These are phyloP conservation scores for Glycine soja DNA, from an alignment of 306 rosid genomes.

Conservation along the genomic window DNA sequence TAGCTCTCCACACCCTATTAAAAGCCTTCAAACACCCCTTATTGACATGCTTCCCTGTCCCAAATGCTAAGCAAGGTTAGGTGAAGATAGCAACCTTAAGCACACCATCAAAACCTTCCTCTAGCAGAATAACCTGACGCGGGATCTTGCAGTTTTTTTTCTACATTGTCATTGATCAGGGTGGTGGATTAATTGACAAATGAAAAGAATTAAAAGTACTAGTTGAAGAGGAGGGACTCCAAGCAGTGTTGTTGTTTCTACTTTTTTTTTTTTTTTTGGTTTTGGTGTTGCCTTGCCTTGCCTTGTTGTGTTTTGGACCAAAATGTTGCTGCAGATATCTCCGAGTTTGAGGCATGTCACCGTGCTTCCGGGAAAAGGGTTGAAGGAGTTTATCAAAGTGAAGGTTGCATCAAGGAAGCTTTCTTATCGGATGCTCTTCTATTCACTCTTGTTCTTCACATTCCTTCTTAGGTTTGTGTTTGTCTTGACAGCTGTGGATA, in stretches of 20 bases:
- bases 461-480: slow-evolving; percentile 89
- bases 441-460: slow-evolving; percentile 84
- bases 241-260: neutral
- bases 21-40: slow-evolving; percentile 26
- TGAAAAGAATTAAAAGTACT: slow-evolving; percentile 37
- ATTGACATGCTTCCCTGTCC: slow-evolving; percentile 54
- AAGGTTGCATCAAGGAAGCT: slow-evolving; percentile 71
- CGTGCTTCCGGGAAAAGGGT: slow-evolving; percentile 84
- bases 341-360: slow-evolving; percentile 93
- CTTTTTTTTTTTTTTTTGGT: neutral
- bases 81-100: slow-evolving; percentile 75
- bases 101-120: slow-evolving; percentile 57
- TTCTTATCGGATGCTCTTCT: slow-evolving; percentile 83
- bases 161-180: slow-evolving; percentile 53
- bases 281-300: slow-evolving; percentile 19
- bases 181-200: slow-evolving; percentile 49
- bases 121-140: slow-evolving; percentile 54
- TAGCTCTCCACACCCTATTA: slow-evolving; percentile 39
- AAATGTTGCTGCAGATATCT: slow-evolving; percentile 92
- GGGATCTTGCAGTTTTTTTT: slow-evolving; percentile 49
- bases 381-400: slow-evolving; percentile 84
- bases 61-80: slow-evolving; percentile 94
- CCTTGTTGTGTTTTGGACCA: slow-evolving; percentile 36
- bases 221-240: slow-evolving; percentile 34
- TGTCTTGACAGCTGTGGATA: slow-evolving; percentile 82